A percentile compares a stretch with the other conserved stretches of the same genome.
These are phyloP conservation scores for Quercus mongolica DNA, from an alignment of 306 rosid species.

Conservation along the genomic window DNA sequence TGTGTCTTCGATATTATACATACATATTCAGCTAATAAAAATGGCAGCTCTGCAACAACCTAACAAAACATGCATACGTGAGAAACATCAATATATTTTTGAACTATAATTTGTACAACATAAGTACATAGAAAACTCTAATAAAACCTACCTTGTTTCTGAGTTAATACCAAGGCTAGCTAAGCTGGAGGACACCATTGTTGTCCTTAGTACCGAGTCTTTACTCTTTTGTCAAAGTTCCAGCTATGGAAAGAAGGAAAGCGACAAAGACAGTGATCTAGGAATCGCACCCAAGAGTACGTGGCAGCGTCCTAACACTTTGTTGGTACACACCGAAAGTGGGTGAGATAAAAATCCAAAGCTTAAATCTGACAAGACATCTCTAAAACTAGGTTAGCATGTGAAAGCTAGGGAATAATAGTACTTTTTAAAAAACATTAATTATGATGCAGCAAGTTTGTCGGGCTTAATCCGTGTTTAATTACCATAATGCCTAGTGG, in stretches of 20 bases:
- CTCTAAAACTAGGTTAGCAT: slow-evolving; percentile 10
- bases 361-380: not conserved
- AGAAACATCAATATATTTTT: no score
- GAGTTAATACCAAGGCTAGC: no score
- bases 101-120: no score
- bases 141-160: no score
- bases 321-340: not conserved
- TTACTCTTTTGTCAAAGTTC: not conserved
- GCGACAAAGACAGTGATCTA: not conserved
- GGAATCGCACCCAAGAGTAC: not conserved
- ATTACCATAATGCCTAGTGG: slow-evolving; percentile 1
- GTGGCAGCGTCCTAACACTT: not conserved
- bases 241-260: not conserved
- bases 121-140: no score
- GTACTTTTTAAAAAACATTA: not conserved
- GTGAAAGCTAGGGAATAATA: slow-evolving; percentile 23
- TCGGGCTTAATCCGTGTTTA: slow-evolving; percentile 7
- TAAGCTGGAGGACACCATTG: no score
- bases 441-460: not conserved
- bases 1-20: no score
- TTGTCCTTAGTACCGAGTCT: no score
- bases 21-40: not conserved
- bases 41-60: no score
- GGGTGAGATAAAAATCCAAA: not conserved
- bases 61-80: no score